Percentiles rank a stretch among this genome's conserved stretches.
phyloP scores from a whole-genome alignment of 495 filamentous ascomycete species.

The Niebla homalea region DNA sequence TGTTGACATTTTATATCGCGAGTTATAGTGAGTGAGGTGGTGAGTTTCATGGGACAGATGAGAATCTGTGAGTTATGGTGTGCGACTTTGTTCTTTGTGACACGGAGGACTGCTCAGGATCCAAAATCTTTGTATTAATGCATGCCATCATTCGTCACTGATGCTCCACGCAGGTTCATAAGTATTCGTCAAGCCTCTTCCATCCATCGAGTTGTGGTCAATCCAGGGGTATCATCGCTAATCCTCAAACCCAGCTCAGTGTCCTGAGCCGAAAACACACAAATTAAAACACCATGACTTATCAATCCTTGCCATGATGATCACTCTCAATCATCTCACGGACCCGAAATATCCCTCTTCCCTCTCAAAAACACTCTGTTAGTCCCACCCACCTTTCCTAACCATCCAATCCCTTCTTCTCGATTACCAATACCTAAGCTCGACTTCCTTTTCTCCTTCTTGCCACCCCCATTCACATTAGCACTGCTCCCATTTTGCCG shows the following conservation, averaged over 20 bases:
- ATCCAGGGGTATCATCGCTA: not conserved
- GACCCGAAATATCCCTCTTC: not conserved
- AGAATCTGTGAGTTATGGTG: no score
- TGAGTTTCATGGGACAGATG: conserved; percentile 36
- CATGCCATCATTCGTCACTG: no score
- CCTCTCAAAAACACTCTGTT: conserved; percentile 15
- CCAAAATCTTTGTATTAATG: no score
- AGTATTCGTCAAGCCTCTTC: no score
- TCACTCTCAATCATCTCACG: not conserved
- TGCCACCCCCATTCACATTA: not conserved
- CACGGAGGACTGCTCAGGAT: no score
- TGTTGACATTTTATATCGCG: not conserved
- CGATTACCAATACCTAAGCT: not conserved
- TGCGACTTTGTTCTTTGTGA: no score
- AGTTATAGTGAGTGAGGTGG: not conserved
- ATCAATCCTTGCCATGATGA: conserved; percentile 1
- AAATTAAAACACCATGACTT: not conserved
- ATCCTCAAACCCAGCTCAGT: not conserved
- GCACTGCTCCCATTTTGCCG: conserved; percentile 5
- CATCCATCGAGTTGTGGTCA: conserved; percentile 7
- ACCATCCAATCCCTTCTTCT: conserved; percentile 7
- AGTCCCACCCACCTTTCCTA: conserved; percentile 16
- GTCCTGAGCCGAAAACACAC: not conserved
- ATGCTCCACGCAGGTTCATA: no score
- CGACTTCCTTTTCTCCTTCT: not conserved